Conservation (phyloP, 352 stramenopile species). For the Phytophthora melonis region DNA sequence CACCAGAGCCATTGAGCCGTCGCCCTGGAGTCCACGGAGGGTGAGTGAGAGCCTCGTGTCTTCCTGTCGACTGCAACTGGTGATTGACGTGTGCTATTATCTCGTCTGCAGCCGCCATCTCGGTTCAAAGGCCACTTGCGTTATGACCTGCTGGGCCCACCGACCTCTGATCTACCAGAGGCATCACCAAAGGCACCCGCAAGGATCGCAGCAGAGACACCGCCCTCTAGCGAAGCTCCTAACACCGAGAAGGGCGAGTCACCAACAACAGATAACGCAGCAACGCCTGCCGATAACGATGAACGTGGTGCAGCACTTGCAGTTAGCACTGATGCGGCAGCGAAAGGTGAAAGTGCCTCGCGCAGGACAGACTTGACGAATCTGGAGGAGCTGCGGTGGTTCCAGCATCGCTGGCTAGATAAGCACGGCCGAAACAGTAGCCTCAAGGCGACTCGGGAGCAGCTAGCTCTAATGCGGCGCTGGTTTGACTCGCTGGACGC, state of each 20-base stretch:
- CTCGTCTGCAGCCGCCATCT: slow-evolving; percentile 44
- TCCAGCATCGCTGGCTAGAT: slow-evolving; percentile 79
- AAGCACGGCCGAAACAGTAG: slow-evolving; percentile 79
- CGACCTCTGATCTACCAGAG: slow-evolving; percentile 2
- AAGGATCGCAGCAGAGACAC: not conserved
- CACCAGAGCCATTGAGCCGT: slow-evolving; percentile 38
- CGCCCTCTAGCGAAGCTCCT: not conserved
- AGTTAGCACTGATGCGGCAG: not conserved
- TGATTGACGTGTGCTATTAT: not conserved
- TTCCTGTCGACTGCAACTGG: not conserved
- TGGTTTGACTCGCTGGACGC: slow-evolving; percentile 92
- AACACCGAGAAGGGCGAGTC: not conserved
- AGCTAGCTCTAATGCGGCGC: slow-evolving; percentile 71
- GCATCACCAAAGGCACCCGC: not conserved
- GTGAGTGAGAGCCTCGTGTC: slow-evolving; percentile 21
- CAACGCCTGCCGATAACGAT: not conserved
- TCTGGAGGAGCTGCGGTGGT: slow-evolving; percentile 76
- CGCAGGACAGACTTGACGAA: slow-evolving; percentile 41
- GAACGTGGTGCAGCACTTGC: not conserved
- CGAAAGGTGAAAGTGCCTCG: slow-evolving; percentile 2
- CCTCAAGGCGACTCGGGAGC: slow-evolving; percentile 73
- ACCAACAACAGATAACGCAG: not conserved
- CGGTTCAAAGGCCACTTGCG: slow-evolving; percentile 48
- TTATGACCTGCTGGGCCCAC: slow-evolving; percentile 40
- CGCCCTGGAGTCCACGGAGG: slow-evolving; percentile 39